Conservation (phyloP, 2,329 filamentous ascomycete genomes). For the Fonsecaea nubica region DNA sequence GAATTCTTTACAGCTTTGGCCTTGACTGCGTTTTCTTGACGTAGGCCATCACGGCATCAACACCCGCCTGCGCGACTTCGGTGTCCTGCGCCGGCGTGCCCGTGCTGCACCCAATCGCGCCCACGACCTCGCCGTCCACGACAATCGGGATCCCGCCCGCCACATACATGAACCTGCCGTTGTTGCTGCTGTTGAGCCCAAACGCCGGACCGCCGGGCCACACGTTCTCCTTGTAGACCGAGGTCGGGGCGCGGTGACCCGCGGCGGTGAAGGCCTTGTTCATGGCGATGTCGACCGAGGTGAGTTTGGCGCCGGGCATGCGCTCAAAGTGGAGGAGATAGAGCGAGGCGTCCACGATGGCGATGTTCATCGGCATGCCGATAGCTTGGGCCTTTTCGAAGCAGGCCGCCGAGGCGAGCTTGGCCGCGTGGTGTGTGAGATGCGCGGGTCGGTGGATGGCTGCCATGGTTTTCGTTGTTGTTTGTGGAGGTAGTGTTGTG, state of each 20-base stretch:
- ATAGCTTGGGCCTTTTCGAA: slow-evolving; percentile 38
- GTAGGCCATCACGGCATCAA: slow-evolving; percentile 55
- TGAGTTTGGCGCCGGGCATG: slow-evolving; percentile 60
- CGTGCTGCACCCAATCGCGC: slow-evolving; percentile 62
- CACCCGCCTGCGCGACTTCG: slow-evolving; percentile 59
- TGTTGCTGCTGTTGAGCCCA: slow-evolving; percentile 57
- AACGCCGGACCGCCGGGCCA: slow-evolving; percentile 61
- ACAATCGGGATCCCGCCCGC: slow-evolving; percentile 61
- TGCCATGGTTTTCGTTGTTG: slow-evolving; percentile 15
- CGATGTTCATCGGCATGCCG: slow-evolving; percentile 41
- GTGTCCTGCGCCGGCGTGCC: slow-evolving; percentile 62
- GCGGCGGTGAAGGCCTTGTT: slow-evolving; percentile 63
- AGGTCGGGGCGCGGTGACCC: slow-evolving; percentile 60
- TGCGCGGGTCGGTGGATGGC: slow-evolving; percentile 37
- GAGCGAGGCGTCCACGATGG: slow-evolving; percentile 40
- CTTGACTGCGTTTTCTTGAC: slow-evolving; percentile 36
- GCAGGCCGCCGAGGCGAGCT: slow-evolving; percentile 38
- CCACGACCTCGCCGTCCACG: slow-evolving; percentile 57
- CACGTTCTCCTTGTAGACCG: slow-evolving; percentile 60
- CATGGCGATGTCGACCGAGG: slow-evolving; percentile 61
- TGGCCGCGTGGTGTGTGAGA: slow-evolving; percentile 39
- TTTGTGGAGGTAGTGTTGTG: no score
- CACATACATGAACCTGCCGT: slow-evolving; percentile 61
- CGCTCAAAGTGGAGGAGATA: slow-evolving; percentile 53
- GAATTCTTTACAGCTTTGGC: slow-evolving; percentile 12